Base-by-base conservation (phyloP, 768 basidiomycete species). In the Fomitopsis pulvina region DNA sequence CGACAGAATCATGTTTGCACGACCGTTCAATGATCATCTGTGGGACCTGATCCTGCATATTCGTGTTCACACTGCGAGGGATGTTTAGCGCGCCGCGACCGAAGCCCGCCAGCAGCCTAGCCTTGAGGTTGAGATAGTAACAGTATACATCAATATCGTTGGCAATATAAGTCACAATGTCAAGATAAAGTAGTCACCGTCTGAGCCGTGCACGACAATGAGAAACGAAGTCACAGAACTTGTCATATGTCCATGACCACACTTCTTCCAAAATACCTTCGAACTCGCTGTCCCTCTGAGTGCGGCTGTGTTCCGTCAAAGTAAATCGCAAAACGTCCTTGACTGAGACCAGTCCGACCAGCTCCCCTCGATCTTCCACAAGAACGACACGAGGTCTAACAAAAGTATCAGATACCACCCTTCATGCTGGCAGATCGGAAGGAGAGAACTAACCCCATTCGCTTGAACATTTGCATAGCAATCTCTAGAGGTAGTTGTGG, bases 391-490 rank as follows among this genome's bases (percentile, higher is more conserved):
- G 87, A 0, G 96, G 96, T 7, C 95, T 98, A 3, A 50, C 30
- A n/a, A 41, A 30, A 55, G 28, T 18, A 44, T 38, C 39, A 56
- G 30, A 24, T 21, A 44, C 30, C 30, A 16, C 30, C 7, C 16
- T 7, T 32, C 7, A 26, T 29, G 27, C 24, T 25, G 42, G 45
- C 16, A 14, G 14, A 30, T 14, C 7, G 14, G 29, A 30, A 30
- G 29, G 29, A 7, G 29, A 30, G 1, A 12, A 75, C 91, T 58
- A 61, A 96, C 96, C 96, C 96, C 87, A 99, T 90, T 41, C 92
- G 79, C 63, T 95, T 91, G 75, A 98, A 99, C 24, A 99, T 70
- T 62, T 99, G 92, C 87, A 96, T 92, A 7, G 94, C 92, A 48
- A 97, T 92, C 66, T 99, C 96, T 38, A 99, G 72, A 0, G 93